These are phyloP conservation scores for Zygnema circumcarinatum DNA, from an alignment of 139 green algal genomes.

Conservation along the genomic window DNA sequence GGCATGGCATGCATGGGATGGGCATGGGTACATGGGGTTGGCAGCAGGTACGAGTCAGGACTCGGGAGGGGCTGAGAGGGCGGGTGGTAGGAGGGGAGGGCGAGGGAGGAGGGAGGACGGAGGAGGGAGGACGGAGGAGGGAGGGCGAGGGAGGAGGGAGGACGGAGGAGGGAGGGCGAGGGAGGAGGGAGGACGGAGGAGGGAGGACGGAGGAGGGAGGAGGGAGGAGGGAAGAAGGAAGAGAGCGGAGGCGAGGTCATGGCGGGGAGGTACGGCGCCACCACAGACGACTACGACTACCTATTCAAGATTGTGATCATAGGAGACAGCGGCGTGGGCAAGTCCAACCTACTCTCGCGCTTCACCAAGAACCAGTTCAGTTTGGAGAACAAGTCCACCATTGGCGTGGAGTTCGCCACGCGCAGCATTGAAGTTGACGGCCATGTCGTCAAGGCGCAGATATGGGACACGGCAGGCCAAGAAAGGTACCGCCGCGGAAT, in stretches of 20 bases:
- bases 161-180: neutral
- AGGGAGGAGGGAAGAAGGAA: neutral
- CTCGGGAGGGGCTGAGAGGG: neutral
- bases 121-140: neutral
- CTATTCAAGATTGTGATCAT: too few relatives aligned
- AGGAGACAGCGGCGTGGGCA: too few relatives aligned
- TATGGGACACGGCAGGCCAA: too few relatives aligned
- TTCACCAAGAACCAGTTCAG: too few relatives aligned
- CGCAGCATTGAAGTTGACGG: slow-evolving; percentile 97
- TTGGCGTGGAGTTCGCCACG: slow-evolving; percentile 99
- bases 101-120: neutral
- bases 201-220: neutral
- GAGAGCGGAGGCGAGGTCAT: neutral
- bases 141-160: neutral
- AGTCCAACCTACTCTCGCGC: too few relatives aligned
- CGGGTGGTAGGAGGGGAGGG: neutral
- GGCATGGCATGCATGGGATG: too few relatives aligned
- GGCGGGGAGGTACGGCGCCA: neutral
- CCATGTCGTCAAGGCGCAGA: too few relatives aligned
- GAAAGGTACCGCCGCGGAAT: too few relatives aligned
- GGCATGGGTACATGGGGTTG: too few relatives aligned
- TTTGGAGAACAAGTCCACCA: slow-evolving; percentile 91
- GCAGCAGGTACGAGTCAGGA: too few relatives aligned
- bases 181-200: neutral
- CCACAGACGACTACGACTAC: too few relatives aligned